Conservation (phyloP, 192 early-diverging fungal genomes). For the Haplosporangium gracile region DNA sequence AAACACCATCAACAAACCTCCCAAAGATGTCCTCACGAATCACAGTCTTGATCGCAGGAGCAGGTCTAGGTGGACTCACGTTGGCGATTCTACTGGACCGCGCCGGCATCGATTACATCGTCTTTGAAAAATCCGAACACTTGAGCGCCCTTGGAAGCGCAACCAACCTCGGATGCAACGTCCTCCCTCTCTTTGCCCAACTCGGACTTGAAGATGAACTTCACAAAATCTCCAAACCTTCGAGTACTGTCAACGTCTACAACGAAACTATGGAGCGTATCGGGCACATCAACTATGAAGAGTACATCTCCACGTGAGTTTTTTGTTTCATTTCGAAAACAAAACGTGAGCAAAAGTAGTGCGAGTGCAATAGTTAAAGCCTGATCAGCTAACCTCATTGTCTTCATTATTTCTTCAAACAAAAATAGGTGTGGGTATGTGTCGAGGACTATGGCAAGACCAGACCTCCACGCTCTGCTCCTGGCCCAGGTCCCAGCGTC, state of each 20-base stretch:
- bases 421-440: slow-evolving; percentile 5
- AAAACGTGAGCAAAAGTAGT: not conserved
- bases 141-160: not conserved
- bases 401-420: not conserved
- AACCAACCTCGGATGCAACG: not conserved
- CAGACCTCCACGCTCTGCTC: slow-evolving; percentile 8
- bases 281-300: slow-evolving; percentile 4
- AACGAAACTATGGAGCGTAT: slow-evolving; percentile 3
- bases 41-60: not conserved
- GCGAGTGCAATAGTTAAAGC: not conserved
- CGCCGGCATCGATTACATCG: not conserved
- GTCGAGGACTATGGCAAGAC: slow-evolving; percentile 1
- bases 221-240: not conserved
- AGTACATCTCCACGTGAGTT: slow-evolving; percentile 3
- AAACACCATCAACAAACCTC: not conserved
- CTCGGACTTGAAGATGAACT: not conserved
- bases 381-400: not conserved
- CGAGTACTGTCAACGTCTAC: slow-evolving; percentile 5
- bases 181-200: not conserved
- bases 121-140: not conserved
- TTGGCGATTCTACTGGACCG: not conserved
- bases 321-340: not conserved
- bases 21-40: not conserved
- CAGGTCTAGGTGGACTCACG: not conserved
- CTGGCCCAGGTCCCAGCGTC: not conserved